These are phyloP conservation scores for Acanthamoeba polyphaga DNA, from an alignment of 208 protist genomes.

Conservation along the genomic window DNA sequence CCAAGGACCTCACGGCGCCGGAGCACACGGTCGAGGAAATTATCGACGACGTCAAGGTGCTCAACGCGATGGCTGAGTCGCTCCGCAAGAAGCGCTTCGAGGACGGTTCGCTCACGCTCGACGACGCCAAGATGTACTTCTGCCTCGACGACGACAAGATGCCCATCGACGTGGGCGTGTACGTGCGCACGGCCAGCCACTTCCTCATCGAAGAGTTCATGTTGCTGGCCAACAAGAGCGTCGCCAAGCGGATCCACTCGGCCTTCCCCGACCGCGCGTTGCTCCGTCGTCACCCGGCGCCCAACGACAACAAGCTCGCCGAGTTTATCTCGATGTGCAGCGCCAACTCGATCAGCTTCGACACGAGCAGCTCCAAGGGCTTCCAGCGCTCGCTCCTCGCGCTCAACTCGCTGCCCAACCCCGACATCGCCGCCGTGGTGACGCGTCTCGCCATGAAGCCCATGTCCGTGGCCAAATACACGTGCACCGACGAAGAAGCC, in stretches of 20 bases:
- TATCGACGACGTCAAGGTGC: constrained; percentile 62
- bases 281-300: constrained; percentile 92
- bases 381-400: constrained; percentile 68
- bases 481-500: constrained; percentile 80
- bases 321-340: constrained; percentile 75
- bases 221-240: constrained; percentile 92
- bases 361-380: constrained; percentile 6
- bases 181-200: constrained; percentile 89
- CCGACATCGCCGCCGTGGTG: constrained; percentile 38
- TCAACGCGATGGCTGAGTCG: constrained; percentile 61
- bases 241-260: constrained; percentile 89
- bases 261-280: constrained; percentile 89
- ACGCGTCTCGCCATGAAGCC: constrained; percentile 84
- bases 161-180: constrained; percentile 85
- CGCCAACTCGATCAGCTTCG: constrained; percentile 48
- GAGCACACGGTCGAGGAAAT: constrained; percentile 70
- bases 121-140: constrained; percentile 79
- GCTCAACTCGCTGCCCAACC: constrained; percentile 41
- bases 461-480: constrained; percentile 89
- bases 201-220: constrained; percentile 94
- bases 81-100: constrained; percentile 81
- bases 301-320: constrained; percentile 80
- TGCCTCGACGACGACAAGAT: constrained; percentile 84
- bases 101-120: constrained; percentile 87
- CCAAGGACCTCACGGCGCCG: constrained; percentile 4